phyloP scores from a whole-genome alignment of 179 eudicot species.

The Spinacia oleracea region DNA sequence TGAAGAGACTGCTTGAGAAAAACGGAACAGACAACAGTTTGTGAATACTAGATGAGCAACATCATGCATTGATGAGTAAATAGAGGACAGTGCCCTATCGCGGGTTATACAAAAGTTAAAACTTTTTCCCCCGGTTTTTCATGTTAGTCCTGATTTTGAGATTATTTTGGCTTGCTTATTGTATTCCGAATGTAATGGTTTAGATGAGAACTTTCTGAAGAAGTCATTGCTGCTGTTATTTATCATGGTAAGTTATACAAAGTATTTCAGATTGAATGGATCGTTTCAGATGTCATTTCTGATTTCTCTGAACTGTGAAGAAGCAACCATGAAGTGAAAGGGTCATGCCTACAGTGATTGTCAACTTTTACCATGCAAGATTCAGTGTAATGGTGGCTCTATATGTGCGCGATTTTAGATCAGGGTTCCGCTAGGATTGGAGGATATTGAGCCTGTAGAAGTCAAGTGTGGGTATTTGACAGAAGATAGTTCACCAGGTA shows the following conservation, averaged over 20 bases:
- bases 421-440: not conserved
- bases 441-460: not conserved
- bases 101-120: constrained; percentile 7
- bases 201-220: not conserved
- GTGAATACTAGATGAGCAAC: not conserved
- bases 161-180: constrained; percentile 3
- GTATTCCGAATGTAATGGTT: not conserved
- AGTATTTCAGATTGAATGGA: not conserved
- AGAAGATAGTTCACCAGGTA: not conserved
- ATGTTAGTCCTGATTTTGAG: constrained; percentile 7
- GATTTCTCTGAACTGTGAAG: not conserved
- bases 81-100: constrained; percentile 4
- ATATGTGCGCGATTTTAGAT: not conserved
- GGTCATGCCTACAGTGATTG: not conserved
- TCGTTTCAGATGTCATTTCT: not conserved
- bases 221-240: constrained; percentile 7
- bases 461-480: too few relatives aligned
- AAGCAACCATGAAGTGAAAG: not conserved
- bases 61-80: constrained; percentile 16
- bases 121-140: not conserved
- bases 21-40: not conserved
- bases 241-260: not conserved
- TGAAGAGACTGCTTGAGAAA: not conserved
- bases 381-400: not conserved
- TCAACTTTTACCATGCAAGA: not conserved